A percentile compares a stretch with the other conserved stretches of the same genome.
Evolutionary conservation across 2,329 filamentous ascomycete genomes (phyloP).

Genomic region (Monosporascus sp.): DNA sequence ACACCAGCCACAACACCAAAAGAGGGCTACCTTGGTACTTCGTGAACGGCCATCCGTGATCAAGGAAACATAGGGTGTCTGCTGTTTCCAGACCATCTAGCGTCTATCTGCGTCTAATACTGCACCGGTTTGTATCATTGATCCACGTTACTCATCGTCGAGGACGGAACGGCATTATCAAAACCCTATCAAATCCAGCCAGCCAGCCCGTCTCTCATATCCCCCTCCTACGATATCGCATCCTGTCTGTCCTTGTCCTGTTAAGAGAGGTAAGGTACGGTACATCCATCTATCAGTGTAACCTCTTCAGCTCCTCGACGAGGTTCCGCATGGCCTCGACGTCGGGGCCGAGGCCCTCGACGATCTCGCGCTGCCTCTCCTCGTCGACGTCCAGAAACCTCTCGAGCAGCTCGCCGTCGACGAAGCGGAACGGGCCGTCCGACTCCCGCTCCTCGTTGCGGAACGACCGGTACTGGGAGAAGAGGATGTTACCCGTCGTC

Average conservation of each 20-base stretch:
- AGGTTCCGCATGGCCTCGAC: slow-evolving; percentile 59
- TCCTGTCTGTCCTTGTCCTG: no score
- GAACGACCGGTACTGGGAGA: slow-evolving; percentile 78
- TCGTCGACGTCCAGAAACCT: slow-evolving; percentile 70
- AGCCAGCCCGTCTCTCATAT: background rate
- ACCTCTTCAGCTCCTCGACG: slow-evolving; percentile 57
- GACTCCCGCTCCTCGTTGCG: slow-evolving; percentile 65
- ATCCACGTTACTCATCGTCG: no score
- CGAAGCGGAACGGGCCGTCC: slow-evolving; percentile 76
- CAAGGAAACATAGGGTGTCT: no score
- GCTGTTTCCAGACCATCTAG: no score
- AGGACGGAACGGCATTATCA: background rate
- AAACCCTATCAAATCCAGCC: background rate
- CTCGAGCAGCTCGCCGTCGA: slow-evolving; percentile 91
- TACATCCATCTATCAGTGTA: slow-evolving; percentile 42
- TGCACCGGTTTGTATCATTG: no score
- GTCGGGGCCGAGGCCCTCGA: slow-evolving; percentile 52
- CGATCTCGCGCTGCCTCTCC: slow-evolving; percentile 48
- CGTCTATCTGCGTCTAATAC: no score
- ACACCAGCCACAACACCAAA: background rate
- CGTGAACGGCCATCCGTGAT: no score
- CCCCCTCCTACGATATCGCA: no score
- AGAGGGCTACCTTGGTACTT: no score
- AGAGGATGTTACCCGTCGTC: slow-evolving; percentile 69
- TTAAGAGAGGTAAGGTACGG: no score